A percentile compares a stretch with the other conserved stretches of the same genome.
phyloP scores from a whole-genome alignment of 148 eudicot genomes.

The Camellia sinensis region DNA sequence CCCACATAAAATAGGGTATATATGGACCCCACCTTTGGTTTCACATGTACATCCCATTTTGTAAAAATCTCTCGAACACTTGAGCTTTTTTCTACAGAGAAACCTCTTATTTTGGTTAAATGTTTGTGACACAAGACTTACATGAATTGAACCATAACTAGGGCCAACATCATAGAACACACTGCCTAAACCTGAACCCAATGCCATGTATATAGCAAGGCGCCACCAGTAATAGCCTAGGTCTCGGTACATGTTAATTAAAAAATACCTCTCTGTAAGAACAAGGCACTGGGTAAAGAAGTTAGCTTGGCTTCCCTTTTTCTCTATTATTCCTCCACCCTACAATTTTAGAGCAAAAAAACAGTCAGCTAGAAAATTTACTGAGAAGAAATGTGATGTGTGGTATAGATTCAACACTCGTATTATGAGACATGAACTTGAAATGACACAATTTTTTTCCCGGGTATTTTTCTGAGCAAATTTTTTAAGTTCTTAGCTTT shows the following conservation, averaged over 20 bases:
- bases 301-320: constrained; percentile 31
- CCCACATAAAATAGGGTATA: too few species aligned
- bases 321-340: constrained; percentile 14
- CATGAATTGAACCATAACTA: constrained; percentile 31
- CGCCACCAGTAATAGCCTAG: constrained; percentile 52
- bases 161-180: constrained; percentile 31
- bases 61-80: too few species aligned
- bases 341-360: not conserved
- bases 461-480: too few species aligned
- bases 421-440: too few species aligned
- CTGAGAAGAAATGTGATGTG: too few species aligned
- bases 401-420: too few species aligned
- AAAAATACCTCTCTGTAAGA: constrained; percentile 33
- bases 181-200: constrained; percentile 35
- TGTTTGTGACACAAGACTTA: constrained; percentile 13
- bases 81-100: not conserved
- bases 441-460: too few species aligned
- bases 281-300: constrained; percentile 29
- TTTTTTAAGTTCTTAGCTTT: too few species aligned
- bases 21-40: too few species aligned
- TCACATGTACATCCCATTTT: too few species aligned
- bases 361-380: too few species aligned
- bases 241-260: constrained; percentile 44
- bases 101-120: not conserved
- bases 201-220: constrained; percentile 23